Base-by-base conservation (phyloP, 352 stramenopile species). In the Pythium sukuiense region DNA sequence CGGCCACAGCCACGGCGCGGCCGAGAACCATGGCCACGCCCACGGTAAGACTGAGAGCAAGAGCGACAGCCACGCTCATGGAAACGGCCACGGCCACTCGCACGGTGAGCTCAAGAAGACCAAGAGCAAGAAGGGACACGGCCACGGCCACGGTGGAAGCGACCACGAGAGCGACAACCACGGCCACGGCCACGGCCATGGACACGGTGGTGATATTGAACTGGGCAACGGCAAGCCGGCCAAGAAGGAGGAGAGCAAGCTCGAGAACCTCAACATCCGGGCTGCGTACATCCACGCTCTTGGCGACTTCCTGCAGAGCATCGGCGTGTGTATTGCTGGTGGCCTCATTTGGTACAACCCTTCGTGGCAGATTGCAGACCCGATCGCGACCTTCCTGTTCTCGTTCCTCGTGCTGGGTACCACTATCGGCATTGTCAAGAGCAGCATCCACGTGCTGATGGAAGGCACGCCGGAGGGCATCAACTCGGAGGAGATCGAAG, bases 311-410 rank as follows among this genome's bases (percentile, higher is more conserved):
- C 89, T 98, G 43, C 97, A 99, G 85, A 98, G 86, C 56, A 72
- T 98, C 6, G 96, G 96, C 35, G 97, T 99, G 37, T 94, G 98
- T 57, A 78, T 99, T 52, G 97, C 97, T 6, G 97, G 96, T 27
- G 76, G 85, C 6, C 76, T 99, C 39, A 99, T 99, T 71, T 99
- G 96, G 96, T 97, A 88, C 69, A 97, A 98, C 50, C 97, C 96
- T 6, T 70, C 84, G 43, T 99, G 96, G 96, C 88, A 98, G 72
- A 89, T 99, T 53, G 86, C 96, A 0, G 97, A 99, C 76, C 97
- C 97, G 29, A 98, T 99, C 67, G 93, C 89, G 50, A 99, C 97
- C 14, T 95, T 99, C 26, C 60, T 99, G n/a, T 99, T 99, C 77
- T 98, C 94, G 35, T 52, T 97, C 53, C 55, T 99, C 7, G 96